Evolutionary conservation across 768 basidiomycete species (phyloP).

Genomic region (Kockovaella imperatae): DNA sequence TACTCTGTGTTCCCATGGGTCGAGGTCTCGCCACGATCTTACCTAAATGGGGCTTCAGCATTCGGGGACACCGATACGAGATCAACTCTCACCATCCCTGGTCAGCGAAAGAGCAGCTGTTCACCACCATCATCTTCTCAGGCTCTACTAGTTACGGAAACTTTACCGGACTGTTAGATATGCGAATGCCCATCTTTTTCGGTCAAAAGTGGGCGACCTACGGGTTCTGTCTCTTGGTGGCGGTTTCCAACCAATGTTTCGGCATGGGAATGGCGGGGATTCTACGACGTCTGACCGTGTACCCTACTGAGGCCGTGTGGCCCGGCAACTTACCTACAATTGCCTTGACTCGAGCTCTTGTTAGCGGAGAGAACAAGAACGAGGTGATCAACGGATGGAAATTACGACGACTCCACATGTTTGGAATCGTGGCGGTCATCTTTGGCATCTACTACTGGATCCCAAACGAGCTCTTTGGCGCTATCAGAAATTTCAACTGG

Average conservation of each 20-base stretch:
- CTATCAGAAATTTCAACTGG: slow-evolving; percentile 26
- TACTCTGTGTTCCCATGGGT: slow-evolving; percentile 1
- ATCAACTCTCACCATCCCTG: slow-evolving; percentile 19
- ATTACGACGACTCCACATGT: background rate
- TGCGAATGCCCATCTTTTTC: slow-evolving; percentile 19
- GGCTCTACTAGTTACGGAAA: background rate
- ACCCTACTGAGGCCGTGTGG: slow-evolving; percentile 3
- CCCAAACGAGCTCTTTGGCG: slow-evolving; percentile 15
- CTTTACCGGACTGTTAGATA: slow-evolving; percentile 11
- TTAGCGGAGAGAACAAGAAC: background rate
- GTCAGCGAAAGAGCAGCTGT: slow-evolving; percentile 21
- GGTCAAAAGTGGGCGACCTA: slow-evolving; percentile 29
- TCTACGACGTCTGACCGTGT: slow-evolving; percentile 3
- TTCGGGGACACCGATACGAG: background rate
- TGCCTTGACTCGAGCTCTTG: background rate
- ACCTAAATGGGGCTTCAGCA: slow-evolving; percentile 4
- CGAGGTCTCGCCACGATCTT: background rate
- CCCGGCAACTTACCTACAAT: slow-evolving; percentile 3
- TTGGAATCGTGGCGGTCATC: background rate
- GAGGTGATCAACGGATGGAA: background rate
- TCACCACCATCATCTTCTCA: slow-evolving; percentile 20
- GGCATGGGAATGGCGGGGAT: too few relatives aligned
- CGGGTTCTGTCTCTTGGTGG: slow-evolving; percentile 3
- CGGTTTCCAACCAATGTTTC: background rate
- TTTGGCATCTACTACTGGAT: slow-evolving; percentile 32